Conservation (phyloP, 163 green algal species). For the Chloromonas sp. region DNA sequence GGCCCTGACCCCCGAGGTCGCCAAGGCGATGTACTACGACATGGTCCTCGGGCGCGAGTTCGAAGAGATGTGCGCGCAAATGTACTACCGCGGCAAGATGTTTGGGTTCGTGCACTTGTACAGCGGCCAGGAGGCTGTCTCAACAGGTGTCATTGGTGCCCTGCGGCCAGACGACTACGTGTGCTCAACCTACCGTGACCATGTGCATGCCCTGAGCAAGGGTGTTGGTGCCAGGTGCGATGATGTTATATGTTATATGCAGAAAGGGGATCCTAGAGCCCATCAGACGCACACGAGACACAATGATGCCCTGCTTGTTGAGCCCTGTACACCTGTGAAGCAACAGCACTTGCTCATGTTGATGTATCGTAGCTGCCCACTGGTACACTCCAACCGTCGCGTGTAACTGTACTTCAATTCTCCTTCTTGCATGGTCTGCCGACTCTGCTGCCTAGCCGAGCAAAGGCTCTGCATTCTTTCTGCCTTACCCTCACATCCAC, state of each 20-base stretch:
- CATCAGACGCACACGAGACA: too few species aligned
- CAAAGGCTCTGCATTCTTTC: too few species aligned
- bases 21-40: slow-evolving; percentile 77
- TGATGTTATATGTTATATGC: neutral
- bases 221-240: slow-evolving; percentile 44
- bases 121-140: slow-evolving; percentile 63
- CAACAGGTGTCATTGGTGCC: slow-evolving; percentile 43
- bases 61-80: slow-evolving; percentile 88
- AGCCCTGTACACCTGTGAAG: neutral
- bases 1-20: slow-evolving; percentile 44
- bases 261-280: too few species aligned
- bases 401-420: too few species aligned
- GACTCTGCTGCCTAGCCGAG: too few species aligned
- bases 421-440: too few species aligned
- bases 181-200: slow-evolving; percentile 96
- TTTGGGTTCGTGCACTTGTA: slow-evolving; percentile 98
- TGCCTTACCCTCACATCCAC: too few species aligned
- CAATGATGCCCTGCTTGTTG: too few species aligned
- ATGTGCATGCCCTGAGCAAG: slow-evolving; percentile 95
- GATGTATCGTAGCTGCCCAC: neutral
- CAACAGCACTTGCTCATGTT: neutral
- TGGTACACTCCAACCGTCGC: too few species aligned
- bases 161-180: slow-evolving; percentile 89
- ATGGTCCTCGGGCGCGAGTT: slow-evolving; percentile 93
- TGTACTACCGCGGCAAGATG: slow-evolving; percentile 97